phyloP scores from a whole-genome alignment of 2,329 filamentous ascomycete species.

The Fusarium dimerum region DNA sequence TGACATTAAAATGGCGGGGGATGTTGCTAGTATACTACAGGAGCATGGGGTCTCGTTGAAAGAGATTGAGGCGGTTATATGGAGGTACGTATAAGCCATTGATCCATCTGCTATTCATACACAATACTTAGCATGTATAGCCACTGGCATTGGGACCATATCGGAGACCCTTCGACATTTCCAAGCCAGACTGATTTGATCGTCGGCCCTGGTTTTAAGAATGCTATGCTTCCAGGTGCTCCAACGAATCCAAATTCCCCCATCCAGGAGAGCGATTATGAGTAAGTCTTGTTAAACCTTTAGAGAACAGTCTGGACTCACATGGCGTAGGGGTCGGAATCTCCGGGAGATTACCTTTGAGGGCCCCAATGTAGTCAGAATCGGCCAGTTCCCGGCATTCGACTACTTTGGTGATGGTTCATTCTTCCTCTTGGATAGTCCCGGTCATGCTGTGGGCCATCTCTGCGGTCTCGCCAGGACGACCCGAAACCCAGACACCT shows the following conservation, averaged over 20 bases:
- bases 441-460: conserved; percentile 25
- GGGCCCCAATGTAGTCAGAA: conserved; percentile 24
- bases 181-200: conserved; percentile 46
- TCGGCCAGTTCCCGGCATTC: conserved; percentile 39
- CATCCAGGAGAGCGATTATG: conserved; percentile 38
- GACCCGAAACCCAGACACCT: conserved; percentile 40
- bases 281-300: conserved; percentile 8
- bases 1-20: conserved; percentile 26
- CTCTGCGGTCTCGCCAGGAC: conserved; percentile 37
- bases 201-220: conserved; percentile 54
- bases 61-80: conserved; percentile 22
- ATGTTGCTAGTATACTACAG: conserved; percentile 24
- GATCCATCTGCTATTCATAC: too few species aligned
- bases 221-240: conserved; percentile 47
- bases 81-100: conserved; percentile 13
- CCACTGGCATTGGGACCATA: conserved; percentile 55
- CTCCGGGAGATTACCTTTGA: conserved; percentile 32
- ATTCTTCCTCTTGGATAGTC: conserved; percentile 24
- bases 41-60: conserved; percentile 2
- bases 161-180: conserved; percentile 50
- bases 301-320: not conserved
- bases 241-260: conserved; percentile 39
- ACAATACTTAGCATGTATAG: conserved; percentile 13
- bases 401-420: conserved; percentile 28
- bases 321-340: conserved; percentile 19